phyloP scores from a whole-genome alignment of 306 rosid genomes.

The Inga laurina region DNA sequence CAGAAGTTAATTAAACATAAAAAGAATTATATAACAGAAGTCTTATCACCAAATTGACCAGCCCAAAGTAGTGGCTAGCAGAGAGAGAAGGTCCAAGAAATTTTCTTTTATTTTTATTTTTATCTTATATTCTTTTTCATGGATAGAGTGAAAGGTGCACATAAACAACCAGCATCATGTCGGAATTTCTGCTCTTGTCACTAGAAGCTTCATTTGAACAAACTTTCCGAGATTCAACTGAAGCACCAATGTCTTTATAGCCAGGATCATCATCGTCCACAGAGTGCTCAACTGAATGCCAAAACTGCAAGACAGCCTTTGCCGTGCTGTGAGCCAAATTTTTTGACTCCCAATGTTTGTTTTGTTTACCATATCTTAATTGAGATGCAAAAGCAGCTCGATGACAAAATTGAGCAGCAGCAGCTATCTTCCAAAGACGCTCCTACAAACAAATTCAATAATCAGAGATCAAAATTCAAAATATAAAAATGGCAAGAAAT shows the following conservation, averaged over 20 bases:
- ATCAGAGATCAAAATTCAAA: constrained; percentile 4
- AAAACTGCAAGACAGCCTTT: constrained; percentile 74
- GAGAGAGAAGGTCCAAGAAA: background rate
- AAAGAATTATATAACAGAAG: constrained; percentile 11
- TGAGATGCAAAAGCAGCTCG: constrained; percentile 57
- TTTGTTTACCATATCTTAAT: constrained; percentile 55
- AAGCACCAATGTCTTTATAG: constrained; percentile 29
- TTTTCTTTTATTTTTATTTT: background rate
- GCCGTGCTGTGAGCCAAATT: constrained; percentile 66
- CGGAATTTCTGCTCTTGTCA: constrained; percentile 38
- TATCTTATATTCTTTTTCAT: background rate
- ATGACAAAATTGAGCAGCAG: constrained; percentile 65
- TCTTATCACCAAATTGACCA: constrained; percentile 19
- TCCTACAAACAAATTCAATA: constrained; percentile 51
- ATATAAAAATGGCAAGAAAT: background rate
- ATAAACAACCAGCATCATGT: constrained; percentile 40
- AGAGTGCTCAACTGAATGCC: constrained; percentile 73
- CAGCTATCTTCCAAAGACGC: constrained; percentile 77
- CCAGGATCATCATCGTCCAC: constrained; percentile 36
- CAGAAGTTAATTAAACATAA: background rate
- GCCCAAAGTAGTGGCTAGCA: constrained; percentile 20
- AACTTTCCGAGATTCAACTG: constrained; percentile 36
- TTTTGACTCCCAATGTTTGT: constrained; percentile 46
- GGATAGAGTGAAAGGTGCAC: constrained; percentile 12
- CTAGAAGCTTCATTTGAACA: constrained; percentile 39